Percentiles rank a stretch among this genome's conserved stretches.
These are phyloP conservation scores for Xenoacremonium recifei DNA, from an alignment of 2,329 filamentous ascomycete genomes.

Conservation along the genomic window DNA sequence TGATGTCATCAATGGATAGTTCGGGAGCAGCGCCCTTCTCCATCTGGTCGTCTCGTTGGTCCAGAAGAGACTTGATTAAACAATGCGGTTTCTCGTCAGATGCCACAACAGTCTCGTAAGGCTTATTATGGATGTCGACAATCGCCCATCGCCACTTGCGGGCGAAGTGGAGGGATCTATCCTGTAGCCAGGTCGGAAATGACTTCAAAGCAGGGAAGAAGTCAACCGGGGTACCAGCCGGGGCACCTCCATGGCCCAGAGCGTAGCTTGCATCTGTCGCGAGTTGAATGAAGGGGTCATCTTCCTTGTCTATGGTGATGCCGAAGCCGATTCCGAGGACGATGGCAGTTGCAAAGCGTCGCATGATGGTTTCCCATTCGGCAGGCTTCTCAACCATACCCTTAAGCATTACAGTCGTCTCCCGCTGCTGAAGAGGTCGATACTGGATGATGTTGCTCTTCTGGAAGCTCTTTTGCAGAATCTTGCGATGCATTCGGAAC, in stretches of 20 bases:
- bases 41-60: constrained; percentile 21
- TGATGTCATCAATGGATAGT: constrained; percentile 42
- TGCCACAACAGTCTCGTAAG: constrained; percentile 35
- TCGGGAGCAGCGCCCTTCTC: constrained; percentile 29
- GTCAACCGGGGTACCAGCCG: constrained; percentile 40
- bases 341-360: constrained; percentile 39
- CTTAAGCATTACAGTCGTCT: constrained; percentile 28
- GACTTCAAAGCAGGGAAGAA: constrained; percentile 43
- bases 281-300: constrained; percentile 40
- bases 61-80: constrained; percentile 24
- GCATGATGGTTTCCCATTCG: constrained; percentile 36
- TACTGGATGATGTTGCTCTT: constrained; percentile 36
- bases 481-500: constrained; percentile 43
- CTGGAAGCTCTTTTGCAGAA: constrained; percentile 43
- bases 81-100: constrained; percentile 29
- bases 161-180: constrained; percentile 28
- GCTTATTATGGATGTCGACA: constrained; percentile 41
- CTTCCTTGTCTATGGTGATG: constrained; percentile 33
- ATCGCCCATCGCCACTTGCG: constrained; percentile 31
- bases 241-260: constrained; percentile 27
- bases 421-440: constrained; percentile 33
- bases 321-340: constrained; percentile 45
- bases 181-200: constrained; percentile 36
- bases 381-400: constrained; percentile 30
- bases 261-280: constrained; percentile 31